Conservation (phyloP, 2,329 filamentous ascomycete genomes). For the Amesomyces nigricolor region DNA sequence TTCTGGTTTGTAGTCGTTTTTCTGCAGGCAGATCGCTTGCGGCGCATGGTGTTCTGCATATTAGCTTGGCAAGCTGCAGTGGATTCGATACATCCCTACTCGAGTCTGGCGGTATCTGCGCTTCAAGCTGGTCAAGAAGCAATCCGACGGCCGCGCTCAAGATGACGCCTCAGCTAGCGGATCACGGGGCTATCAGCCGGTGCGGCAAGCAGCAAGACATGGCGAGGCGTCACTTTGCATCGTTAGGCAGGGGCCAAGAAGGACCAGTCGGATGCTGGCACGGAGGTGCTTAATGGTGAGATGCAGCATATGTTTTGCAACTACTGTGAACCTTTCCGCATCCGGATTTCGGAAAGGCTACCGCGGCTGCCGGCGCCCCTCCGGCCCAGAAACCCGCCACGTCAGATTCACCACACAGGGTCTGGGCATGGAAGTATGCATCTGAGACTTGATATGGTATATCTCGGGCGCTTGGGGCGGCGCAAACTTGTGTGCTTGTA, state of each 20-base stretch:
- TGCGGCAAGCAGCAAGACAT: neutral
- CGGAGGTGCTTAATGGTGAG: neutral
- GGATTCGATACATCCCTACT: too few species aligned
- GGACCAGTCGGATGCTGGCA: neutral
- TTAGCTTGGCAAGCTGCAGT: too few species aligned
- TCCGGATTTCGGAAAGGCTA: slow-evolving; percentile 7
- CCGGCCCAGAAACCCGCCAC: slow-evolving; percentile 8
- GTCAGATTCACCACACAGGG: slow-evolving; percentile 7
- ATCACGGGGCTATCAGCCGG: neutral
- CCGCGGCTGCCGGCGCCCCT: slow-evolving; percentile 5
- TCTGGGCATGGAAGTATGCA: neutral
- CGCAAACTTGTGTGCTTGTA: neutral
- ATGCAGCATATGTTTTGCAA: neutral
- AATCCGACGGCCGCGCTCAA: neutral
- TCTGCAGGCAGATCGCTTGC: too few species aligned
- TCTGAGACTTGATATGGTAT: neutral
- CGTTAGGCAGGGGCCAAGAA: neutral
- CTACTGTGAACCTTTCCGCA: slow-evolving; percentile 8
- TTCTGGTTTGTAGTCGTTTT: too few species aligned
- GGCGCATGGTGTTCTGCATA: too few species aligned
- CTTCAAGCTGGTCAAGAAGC: neutral
- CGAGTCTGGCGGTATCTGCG: neutral
- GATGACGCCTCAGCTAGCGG: neutral
- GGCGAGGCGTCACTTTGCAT: neutral
- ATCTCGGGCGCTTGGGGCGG: neutral